A percentile compares a stretch with the other conserved stretches of the same genome.
These are phyloP conservation scores for Dictyostelium intermedium DNA, from an alignment of 78 protist species.

Conservation along the genomic window DNA sequence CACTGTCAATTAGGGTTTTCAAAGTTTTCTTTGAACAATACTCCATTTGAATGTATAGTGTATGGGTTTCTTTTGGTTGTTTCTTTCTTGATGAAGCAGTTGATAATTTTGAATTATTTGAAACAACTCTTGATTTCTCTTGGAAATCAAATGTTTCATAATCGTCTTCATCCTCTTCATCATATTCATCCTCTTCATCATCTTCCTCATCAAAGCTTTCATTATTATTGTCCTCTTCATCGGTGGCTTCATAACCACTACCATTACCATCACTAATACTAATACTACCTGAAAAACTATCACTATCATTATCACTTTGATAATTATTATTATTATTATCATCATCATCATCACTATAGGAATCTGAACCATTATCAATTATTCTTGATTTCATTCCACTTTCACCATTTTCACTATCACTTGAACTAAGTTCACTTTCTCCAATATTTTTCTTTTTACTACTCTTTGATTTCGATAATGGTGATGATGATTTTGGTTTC, in stretches of 20 bases:
- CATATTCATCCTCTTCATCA: slow-evolving; percentile 17
- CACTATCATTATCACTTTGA: slow-evolving; percentile 18
- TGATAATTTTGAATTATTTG: neutral
- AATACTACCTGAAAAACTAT: neutral
- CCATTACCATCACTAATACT: neutral
- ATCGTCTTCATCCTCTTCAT: slow-evolving; percentile 13
- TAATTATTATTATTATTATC: neutral
- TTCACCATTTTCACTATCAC: neutral
- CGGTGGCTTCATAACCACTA: neutral
- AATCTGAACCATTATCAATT: neutral
- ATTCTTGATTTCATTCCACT: neutral
- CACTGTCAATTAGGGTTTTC: slow-evolving; percentile 26
- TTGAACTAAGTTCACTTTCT: neutral
- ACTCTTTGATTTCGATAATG: neutral
- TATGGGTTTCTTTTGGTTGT: slow-evolving; percentile 57
- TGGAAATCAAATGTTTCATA: neutral
- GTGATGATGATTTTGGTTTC: neutral
- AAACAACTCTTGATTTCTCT: neutral
- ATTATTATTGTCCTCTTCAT: neutral
- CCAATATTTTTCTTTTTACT: neutral
- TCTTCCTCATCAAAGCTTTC: slow-evolving; percentile 2
- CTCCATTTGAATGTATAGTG: slow-evolving; percentile 86
- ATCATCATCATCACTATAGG: neutral
- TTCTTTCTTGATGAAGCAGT: neutral
- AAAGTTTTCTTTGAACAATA: slow-evolving; percentile 80